Percentiles rank a stretch among this genome's conserved stretches.
Evolutionary conservation across 805 yeast genomes (phyloP).

Genomic region (Barnettozyma sp.): DNA sequence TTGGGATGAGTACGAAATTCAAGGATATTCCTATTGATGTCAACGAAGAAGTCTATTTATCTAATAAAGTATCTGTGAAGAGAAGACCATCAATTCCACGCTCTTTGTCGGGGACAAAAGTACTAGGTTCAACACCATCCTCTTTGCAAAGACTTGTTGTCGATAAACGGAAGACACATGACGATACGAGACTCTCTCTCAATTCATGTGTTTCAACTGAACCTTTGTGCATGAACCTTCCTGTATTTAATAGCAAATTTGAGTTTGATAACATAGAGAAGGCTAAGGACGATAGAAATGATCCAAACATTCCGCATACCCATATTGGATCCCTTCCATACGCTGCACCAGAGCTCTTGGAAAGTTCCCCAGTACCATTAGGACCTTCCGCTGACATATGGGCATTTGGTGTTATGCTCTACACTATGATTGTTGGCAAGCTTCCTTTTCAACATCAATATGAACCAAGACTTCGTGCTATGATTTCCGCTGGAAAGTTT

Average conservation of each 20-base stretch:
- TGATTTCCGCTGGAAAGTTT: constrained; percentile 62
- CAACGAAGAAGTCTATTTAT: constrained; percentile 16
- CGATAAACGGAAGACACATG: constrained; percentile 26
- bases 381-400: constrained; percentile 77
- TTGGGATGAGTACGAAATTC: constrained; percentile 63
- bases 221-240: not conserved
- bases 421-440: constrained; percentile 64
- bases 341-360: constrained; percentile 81
- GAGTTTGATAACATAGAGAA: constrained; percentile 14
- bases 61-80: constrained; percentile 12
- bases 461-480: constrained; percentile 69
- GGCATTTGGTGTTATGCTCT: constrained; percentile 82
- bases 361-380: constrained; percentile 50
- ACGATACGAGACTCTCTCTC: constrained; percentile 22
- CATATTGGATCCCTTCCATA: constrained; percentile 89
- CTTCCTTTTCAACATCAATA: constrained; percentile 82
- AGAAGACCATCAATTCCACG: constrained; percentile 29
- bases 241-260: constrained; percentile 13
- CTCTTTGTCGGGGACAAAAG: constrained; percentile 26
- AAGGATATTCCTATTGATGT: constrained; percentile 10
- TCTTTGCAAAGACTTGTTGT: constrained; percentile 22
- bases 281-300: constrained; percentile 8
- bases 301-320: constrained; percentile 40
- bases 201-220: constrained; percentile 1
- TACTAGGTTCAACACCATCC: constrained; percentile 6